A percentile compares a stretch with the other conserved stretches of the same genome.
Evolutionary conservation across 2,329 filamentous ascomycete species (phyloP).

Genomic region (Thelonectria blattea): DNA sequence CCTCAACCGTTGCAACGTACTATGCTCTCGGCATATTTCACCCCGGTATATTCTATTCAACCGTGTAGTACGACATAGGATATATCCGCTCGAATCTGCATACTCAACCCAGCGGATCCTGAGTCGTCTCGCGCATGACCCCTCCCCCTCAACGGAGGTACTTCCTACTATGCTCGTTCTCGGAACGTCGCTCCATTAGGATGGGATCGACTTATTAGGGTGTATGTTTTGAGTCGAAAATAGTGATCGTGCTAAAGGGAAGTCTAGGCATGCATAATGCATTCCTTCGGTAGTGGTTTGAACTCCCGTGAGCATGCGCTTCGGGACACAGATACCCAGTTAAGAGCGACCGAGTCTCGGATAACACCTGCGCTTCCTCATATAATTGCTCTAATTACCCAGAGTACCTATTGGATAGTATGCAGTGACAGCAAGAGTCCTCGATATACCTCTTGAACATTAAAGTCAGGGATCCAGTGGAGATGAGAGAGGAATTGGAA

Average conservation of each 20-base stretch:
- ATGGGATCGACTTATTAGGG: neutral
- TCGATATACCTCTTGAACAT: neutral
- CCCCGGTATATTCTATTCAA: neutral
- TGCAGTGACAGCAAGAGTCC: neutral
- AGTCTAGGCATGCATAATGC: neutral
- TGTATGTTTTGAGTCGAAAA: neutral
- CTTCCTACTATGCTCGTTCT: conserved; percentile 6
- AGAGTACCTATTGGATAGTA: too few species aligned
- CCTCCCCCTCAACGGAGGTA: conserved; percentile 10
- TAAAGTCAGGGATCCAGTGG: neutral
- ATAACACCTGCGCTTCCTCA: neutral
- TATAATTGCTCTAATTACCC: neutral
- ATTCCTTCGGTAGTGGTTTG: too few species aligned
- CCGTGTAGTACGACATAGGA: neutral
- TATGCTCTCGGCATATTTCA: neutral
- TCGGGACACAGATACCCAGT: neutral
- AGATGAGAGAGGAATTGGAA: neutral
- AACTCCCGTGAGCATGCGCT: too few species aligned
- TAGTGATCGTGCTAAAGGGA: neutral
- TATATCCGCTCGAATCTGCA: conserved; percentile 13
- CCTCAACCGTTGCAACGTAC: neutral
- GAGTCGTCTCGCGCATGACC: neutral
- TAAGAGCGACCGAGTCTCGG: neutral
- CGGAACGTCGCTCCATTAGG: conserved; percentile 8
- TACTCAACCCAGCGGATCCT: neutral